phyloP scores from a whole-genome alignment of 2,329 filamentous ascomycete species.

The Ophiognomonia clavigignenti-juglandacearum region DNA sequence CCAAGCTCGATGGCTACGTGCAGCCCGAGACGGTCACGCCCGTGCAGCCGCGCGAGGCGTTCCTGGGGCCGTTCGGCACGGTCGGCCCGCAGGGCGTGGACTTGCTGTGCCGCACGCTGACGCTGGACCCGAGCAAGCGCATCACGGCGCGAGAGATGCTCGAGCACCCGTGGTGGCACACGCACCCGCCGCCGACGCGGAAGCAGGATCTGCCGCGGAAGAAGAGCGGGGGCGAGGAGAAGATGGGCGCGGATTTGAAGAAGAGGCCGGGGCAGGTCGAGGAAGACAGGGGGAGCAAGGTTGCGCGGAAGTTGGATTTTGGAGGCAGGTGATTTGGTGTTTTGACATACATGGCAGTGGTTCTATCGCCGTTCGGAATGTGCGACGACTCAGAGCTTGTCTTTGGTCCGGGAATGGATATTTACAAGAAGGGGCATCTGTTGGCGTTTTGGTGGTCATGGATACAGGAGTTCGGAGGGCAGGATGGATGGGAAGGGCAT shows the following conservation, averaged over 20 bases:
- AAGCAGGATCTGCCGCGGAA: slow-evolving; percentile 80
- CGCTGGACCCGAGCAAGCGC: slow-evolving; percentile 80
- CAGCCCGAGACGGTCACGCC: slow-evolving; percentile 52
- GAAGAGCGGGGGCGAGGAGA: slow-evolving; percentile 61
- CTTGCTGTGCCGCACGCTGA: slow-evolving; percentile 78
- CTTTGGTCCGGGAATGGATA: too few relatives aligned
- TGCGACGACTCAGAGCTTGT: too few relatives aligned
- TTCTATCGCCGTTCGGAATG: too few relatives aligned
- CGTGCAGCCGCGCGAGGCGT: slow-evolving; percentile 65
- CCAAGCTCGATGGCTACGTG: slow-evolving; percentile 74
- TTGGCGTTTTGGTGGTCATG: too few relatives aligned
- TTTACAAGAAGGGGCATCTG: too few relatives aligned
- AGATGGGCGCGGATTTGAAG: slow-evolving; percentile 78
- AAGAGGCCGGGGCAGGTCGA: slow-evolving; percentile 68
- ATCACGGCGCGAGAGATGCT: slow-evolving; percentile 74
- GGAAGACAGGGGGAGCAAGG: slow-evolving; percentile 64
- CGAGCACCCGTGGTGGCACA: slow-evolving; percentile 79
- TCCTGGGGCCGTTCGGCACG: slow-evolving; percentile 71
- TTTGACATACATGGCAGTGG: too few relatives aligned
- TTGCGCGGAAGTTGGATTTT: slow-evolving; percentile 81
- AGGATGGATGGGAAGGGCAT: too few relatives aligned
- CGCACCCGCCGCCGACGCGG: slow-evolving; percentile 75
- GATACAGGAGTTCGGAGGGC: too few relatives aligned
- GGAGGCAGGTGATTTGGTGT: too few relatives aligned
- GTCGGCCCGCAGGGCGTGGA: slow-evolving; percentile 82